Evolutionary conservation across 192 early-diverging fungal species (phyloP).

Genomic region (Backusella sp.): DNA sequence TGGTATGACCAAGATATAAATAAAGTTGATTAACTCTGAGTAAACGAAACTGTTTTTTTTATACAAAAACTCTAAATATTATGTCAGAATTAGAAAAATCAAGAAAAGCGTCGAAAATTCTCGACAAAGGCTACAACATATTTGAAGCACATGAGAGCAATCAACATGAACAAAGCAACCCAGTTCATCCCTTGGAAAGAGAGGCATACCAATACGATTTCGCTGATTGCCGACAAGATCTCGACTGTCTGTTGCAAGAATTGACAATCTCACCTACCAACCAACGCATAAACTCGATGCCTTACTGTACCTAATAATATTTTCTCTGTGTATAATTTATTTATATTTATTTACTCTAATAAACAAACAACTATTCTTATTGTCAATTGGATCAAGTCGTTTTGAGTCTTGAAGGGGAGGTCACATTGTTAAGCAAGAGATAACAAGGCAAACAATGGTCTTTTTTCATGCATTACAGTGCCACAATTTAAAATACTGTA

Average conservation of each 20-base stretch:
- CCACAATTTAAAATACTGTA: too few relatives aligned
- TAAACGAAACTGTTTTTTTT: neutral
- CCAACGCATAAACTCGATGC: neutral
- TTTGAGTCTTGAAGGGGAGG: too few relatives aligned
- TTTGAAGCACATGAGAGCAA: neutral
- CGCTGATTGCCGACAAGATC: neutral
- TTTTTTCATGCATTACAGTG: too few relatives aligned
- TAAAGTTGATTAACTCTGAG: neutral
- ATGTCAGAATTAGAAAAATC: neutral
- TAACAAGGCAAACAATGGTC: too few relatives aligned
- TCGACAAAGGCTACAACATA: neutral
- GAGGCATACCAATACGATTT: slow-evolving; percentile 1
- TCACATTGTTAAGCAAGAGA: too few relatives aligned
- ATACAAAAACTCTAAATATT: neutral
- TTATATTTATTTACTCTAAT: too few relatives aligned
- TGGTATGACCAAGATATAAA: too few relatives aligned
- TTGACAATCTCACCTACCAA: neutral
- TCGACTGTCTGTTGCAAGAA: neutral
- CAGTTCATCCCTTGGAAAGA: neutral
- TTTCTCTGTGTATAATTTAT: neutral
- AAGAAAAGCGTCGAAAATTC: neutral
- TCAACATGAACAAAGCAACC: neutral
- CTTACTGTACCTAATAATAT: neutral
- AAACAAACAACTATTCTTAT: too few relatives aligned
- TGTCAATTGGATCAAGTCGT: too few relatives aligned